Percentiles rank a stretch among this genome's conserved stretches.
Evolutionary conservation across 164 flowering plant genomes (phyloP).

Genomic region (Magnolia kwangsiensis): DNA sequence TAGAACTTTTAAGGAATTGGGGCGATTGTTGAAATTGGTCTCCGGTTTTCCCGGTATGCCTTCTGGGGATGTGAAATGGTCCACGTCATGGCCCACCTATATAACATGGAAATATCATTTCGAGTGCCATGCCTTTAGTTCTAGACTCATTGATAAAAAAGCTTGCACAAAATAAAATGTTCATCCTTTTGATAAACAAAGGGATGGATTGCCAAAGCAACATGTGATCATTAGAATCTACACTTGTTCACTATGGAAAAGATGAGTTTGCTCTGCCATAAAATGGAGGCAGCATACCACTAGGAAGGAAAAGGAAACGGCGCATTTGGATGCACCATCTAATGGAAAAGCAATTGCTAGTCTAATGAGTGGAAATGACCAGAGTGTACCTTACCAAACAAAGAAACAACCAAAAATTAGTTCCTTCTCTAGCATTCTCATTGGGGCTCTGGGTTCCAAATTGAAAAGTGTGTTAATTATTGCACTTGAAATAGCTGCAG

Average conservation of each 20-base stretch:
- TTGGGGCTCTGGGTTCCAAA: no score
- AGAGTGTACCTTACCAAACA: no score
- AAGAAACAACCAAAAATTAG: no score
- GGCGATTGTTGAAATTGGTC: conserved; percentile 94
- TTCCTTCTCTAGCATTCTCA: no score
- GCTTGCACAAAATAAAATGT: background rate
- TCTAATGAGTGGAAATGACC: no score
- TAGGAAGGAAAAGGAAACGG: background rate
- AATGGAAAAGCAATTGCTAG: background rate
- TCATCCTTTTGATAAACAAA: background rate
- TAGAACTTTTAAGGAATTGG: conserved; percentile 84
- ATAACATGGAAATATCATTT: conserved; percentile 3
- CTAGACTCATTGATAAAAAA: no score
- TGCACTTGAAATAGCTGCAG: no score
- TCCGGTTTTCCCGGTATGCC: conserved; percentile 94
- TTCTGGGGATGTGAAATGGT: conserved; percentile 95
- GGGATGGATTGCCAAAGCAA: background rate
- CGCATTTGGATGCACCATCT: background rate
- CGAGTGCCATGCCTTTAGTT: background rate
- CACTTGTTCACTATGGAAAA: background rate
- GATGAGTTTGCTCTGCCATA: background rate
- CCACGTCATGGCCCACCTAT: conserved; percentile 91
- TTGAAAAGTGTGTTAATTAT: no score
- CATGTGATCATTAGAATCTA: background rate
- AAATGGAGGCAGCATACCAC: background rate